A percentile compares a stretch with the other conserved stretches of the same genome.
phyloP scores from a whole-genome alignment of 2,329 filamentous ascomycete species.

The Dothistroma pini region DNA sequence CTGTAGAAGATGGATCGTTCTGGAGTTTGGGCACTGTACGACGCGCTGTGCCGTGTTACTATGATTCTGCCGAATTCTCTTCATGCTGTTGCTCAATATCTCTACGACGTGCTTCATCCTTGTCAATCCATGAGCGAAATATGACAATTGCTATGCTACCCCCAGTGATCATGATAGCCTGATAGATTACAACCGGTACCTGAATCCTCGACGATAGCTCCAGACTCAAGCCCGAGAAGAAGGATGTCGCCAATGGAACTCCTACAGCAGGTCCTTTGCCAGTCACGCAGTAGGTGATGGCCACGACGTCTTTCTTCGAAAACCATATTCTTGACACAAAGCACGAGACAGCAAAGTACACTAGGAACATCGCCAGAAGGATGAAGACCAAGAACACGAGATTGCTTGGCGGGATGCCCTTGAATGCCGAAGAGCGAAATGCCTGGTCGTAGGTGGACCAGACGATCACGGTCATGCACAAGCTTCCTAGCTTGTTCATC shows the following conservation, averaged over 20 bases:
- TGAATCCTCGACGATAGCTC: conserved; percentile 57
- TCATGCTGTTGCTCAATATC: not conserved
- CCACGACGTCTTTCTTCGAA: conserved; percentile 60
- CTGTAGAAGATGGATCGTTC: not conserved
- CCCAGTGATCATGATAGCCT: conserved; percentile 43
- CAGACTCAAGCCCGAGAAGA: conserved; percentile 58
- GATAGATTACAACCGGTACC: conserved; percentile 60
- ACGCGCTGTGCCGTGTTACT: not conserved
- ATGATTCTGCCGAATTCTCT: not conserved
- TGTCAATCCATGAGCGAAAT: conserved; percentile 46
- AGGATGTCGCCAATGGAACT: conserved; percentile 64
- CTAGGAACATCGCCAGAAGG: conserved; percentile 58
- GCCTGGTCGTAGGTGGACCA: conserved; percentile 67
- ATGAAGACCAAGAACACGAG: conserved; percentile 66
- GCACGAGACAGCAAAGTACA: conserved; percentile 63
- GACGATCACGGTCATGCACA: conserved; percentile 48
- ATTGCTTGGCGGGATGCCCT: conserved; percentile 55
- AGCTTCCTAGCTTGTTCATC: conserved; percentile 43
- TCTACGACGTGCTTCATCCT: conserved; percentile 45
- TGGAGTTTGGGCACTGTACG: too few species aligned
- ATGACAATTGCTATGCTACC: conserved; percentile 42
- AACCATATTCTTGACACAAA: conserved; percentile 53
- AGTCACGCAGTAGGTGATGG: conserved; percentile 69
- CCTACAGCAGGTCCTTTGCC: conserved; percentile 70
- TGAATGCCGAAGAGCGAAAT: conserved; percentile 62